Percentiles rank a stretch among this genome's conserved stretches.
phyloP scores from a whole-genome alignment of 305 asterid genomes.

The Coffea humblotiana region DNA sequence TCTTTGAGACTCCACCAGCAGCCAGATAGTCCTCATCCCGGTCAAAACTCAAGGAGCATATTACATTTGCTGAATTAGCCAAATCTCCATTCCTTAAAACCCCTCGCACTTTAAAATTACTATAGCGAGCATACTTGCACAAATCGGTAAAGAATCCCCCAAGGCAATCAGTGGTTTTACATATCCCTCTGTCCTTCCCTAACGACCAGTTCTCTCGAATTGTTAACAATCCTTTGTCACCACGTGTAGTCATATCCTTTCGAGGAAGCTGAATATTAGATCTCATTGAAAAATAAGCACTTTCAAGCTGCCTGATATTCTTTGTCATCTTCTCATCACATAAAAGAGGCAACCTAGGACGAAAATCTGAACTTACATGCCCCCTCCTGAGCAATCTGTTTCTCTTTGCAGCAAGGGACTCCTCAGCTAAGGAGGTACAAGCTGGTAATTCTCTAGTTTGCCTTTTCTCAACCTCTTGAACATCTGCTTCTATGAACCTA shows the following conservation, averaged over 20 bases:
- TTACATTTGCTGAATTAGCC: constrained; percentile 73
- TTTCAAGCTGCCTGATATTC: constrained; percentile 72
- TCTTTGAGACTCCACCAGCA: constrained; percentile 91
- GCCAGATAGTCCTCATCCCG: constrained; percentile 94
- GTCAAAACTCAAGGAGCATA: constrained; percentile 92
- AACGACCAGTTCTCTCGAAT: constrained; percentile 43
- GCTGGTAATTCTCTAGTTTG: constrained; percentile 37
- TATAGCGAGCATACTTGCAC: constrained; percentile 90
- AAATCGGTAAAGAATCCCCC: constrained; percentile 83
- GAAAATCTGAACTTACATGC: constrained; percentile 32
- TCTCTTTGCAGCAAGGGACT: constrained; percentile 27
- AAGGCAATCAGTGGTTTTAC: constrained; percentile 45
- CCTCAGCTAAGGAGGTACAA: constrained; percentile 35
- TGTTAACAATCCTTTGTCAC: constrained; percentile 53
- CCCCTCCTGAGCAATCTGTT: constrained; percentile 22
- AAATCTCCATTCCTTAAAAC: constrained; percentile 71
- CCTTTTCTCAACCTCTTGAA: constrained; percentile 72
- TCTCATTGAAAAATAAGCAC: constrained; percentile 84
- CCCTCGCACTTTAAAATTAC: constrained; percentile 63
- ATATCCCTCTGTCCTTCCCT: constrained; percentile 38
- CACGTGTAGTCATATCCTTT: constrained; percentile 32
- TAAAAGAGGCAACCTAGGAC: constrained; percentile 28
- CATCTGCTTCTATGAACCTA: constrained; percentile 74
- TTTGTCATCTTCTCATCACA: constrained; percentile 50
- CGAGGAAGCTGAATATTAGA: constrained; percentile 54